Base-by-base conservation (phyloP, 805 yeast genomes). In the Wickerhamomyces chambardii region DNA sequence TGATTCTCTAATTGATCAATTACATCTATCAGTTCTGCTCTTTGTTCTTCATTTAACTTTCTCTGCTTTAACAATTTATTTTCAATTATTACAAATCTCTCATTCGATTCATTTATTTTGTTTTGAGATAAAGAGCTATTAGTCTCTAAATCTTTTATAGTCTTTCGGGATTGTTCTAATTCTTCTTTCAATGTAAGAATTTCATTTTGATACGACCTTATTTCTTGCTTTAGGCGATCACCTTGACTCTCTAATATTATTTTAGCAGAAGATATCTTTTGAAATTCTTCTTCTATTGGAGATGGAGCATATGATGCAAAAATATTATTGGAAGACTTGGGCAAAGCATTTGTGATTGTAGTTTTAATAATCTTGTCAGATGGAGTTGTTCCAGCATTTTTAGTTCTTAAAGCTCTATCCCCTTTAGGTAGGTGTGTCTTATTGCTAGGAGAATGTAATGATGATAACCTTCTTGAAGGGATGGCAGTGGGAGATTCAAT, bases 21-120 rank as follows among this genome's bases (percentile, higher is more conserved):
- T 15, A 73, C 75, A 33, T 70, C 73, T 31, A 79, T 52, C 58
- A 81, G 61, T 47, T 78, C 83, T 32, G 66, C 70, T 21, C 81
- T 59, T 31, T 78, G 81, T 14, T 53, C 46, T 34, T 75, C 81
- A 30, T 70, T 66, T 19, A 61, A 68, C 15, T 46, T 47, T 46
- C 68, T 70, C 38, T 67, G 75, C 35, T 62, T 66, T n/a, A 48
- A 45, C 35, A 75, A 50, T 41, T 65, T 67, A 17, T 56, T 56
- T 30, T 78, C 84, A 35, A 45, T 26, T 2, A 18, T 5, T 1
- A 33, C 21, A 10, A 39, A 36, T 19, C 39, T 41, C 17, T 51
- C 52, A 15, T 38, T 35, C 1, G 51, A 42, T 19, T 33, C 37
- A 25, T 47, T 45, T 6, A 42, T 17, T 9, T 32, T 31, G 4